Conservation (phyloP, 2,329 filamentous ascomycete species). For the Dothistroma septosporum region DNA sequence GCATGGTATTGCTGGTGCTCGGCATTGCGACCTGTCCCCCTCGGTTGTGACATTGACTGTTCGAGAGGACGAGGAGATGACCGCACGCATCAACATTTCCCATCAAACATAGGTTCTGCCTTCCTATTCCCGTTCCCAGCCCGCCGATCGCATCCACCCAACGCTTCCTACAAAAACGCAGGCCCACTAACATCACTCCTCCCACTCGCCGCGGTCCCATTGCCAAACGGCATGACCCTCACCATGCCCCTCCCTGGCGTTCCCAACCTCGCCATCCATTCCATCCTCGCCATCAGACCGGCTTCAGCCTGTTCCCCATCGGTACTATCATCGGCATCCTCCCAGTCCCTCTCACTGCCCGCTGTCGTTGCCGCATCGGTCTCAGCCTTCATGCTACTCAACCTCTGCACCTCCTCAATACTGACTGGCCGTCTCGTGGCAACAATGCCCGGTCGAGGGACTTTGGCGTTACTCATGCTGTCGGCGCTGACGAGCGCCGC, state of each 20-base stretch:
- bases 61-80: too few relatives aligned
- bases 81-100: too few relatives aligned
- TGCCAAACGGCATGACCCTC: conserved; percentile 1
- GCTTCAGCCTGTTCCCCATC: conserved; percentile 15
- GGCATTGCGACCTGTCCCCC: too few relatives aligned
- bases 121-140: background rate
- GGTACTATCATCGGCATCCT: conserved; percentile 8
- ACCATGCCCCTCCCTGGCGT: background rate
- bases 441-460: conserved; percentile 20
- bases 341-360: conserved; percentile 18
- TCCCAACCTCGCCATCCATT: conserved; percentile 1
- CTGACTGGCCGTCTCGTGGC: conserved; percentile 24
- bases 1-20: too few relatives aligned
- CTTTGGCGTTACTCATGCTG: conserved; percentile 25
- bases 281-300: conserved; percentile 2
- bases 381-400: conserved; percentile 31
- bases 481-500: conserved; percentile 29
- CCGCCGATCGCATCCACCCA: background rate
- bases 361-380: conserved; percentile 17
- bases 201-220: conserved; percentile 4
- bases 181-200: conserved; percentile 10
- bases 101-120: too few relatives aligned
- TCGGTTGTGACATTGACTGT: too few relatives aligned
- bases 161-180: conserved; percentile 3
- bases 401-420: conserved; percentile 25